A percentile compares a stretch with the other conserved stretches of the same genome.
Conservation (phyloP, 345 rosid species). For the Linum tenue region DNA sequence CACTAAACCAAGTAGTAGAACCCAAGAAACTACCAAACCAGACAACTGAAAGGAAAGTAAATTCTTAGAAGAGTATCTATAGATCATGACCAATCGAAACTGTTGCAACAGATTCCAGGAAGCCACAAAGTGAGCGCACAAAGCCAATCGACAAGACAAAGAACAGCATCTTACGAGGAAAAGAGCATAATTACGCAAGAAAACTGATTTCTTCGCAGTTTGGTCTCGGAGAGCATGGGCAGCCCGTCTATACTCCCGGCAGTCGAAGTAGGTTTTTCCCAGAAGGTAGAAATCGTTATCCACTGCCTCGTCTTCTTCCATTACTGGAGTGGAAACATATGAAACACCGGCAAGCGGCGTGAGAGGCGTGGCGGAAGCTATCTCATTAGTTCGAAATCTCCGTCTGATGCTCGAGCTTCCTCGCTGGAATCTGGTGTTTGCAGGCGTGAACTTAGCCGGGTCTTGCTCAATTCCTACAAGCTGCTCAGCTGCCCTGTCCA, state of each 20-base stretch:
- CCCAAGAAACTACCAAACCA: background rate
- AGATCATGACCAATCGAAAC: too few species aligned
- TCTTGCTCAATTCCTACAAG: slow-evolving; percentile 88
- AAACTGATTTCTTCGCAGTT: slow-evolving; percentile 63
- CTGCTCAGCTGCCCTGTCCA: slow-evolving; percentile 84
- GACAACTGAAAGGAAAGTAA: background rate
- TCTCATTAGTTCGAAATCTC: slow-evolving; percentile 70
- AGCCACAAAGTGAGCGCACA: too few species aligned
- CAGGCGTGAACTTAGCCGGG: slow-evolving; percentile 75
- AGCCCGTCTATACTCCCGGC: slow-evolving; percentile 81
- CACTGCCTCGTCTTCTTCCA: slow-evolving; percentile 71
- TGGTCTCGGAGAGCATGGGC: slow-evolving; percentile 78
- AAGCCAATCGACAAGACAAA: background rate
- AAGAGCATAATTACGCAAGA: slow-evolving; percentile 85
- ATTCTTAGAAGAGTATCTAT: too few species aligned
- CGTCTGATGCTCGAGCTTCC: slow-evolving; percentile 93
- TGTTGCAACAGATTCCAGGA: too few species aligned
- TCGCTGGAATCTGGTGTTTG: slow-evolving; percentile 91
- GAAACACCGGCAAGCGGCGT: slow-evolving; percentile 54
- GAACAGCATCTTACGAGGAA: slow-evolving; percentile 52
- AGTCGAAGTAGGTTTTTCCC: slow-evolving; percentile 85
- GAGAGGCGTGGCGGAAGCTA: slow-evolving; percentile 34
- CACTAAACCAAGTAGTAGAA: background rate
- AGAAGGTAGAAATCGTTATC: slow-evolving; percentile 76
- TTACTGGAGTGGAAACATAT: slow-evolving; percentile 64